Conservation (phyloP, 2,329 filamentous ascomycete genomes). For the Talaromyces sp. region DNA sequence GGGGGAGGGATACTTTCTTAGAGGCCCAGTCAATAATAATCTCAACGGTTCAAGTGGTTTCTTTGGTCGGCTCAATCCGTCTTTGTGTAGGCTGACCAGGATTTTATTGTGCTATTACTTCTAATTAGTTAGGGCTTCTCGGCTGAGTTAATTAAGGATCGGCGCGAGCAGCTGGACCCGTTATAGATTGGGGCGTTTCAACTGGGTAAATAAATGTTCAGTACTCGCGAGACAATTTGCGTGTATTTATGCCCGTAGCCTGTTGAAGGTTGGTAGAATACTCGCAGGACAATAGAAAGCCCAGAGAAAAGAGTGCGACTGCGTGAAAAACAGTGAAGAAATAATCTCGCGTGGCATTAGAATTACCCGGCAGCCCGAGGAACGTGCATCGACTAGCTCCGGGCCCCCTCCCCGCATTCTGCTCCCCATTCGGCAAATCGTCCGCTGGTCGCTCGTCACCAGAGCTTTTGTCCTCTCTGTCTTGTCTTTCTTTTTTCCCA, state of each 20-base stretch:
- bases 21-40: too few species aligned
- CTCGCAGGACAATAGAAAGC: neutral
- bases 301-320: too few species aligned
- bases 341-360: neutral
- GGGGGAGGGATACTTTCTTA: too few species aligned
- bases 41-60: too few species aligned
- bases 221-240: too few species aligned
- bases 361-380: neutral
- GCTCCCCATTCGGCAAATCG: neutral
- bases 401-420: neutral
- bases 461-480: neutral
- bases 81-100: neutral
- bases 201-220: neutral
- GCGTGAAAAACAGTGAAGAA: neutral
- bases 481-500: neutral
- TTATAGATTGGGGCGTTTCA: too few species aligned
- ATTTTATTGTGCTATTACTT: too few species aligned
- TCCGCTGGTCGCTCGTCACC: neutral
- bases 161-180: neutral
- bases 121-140: neutral
- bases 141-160: neutral
- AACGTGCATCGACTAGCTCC: neutral
- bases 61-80: too few species aligned
- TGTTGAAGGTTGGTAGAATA: neutral
- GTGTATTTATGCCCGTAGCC: too few species aligned